Conservation (phyloP, 495 filamentous ascomycete species). For the Apiosordaria backusii region DNA sequence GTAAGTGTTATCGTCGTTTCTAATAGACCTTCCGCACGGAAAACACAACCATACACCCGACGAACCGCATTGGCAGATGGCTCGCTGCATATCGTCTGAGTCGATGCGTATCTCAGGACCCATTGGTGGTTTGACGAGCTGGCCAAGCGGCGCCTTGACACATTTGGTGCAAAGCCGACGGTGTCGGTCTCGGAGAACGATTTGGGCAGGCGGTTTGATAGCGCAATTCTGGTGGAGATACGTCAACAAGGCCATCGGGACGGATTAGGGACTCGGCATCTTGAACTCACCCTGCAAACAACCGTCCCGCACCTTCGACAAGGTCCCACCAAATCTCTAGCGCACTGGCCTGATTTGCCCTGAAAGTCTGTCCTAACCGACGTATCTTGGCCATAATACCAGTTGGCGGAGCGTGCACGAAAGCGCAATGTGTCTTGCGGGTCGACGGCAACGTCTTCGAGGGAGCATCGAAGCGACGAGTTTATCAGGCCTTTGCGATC, state of each 20-base stretch:
- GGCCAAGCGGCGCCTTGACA: slow-evolving; percentile 58
- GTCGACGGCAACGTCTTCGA: slow-evolving; percentile 54
- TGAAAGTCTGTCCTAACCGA: slow-evolving; percentile 33
- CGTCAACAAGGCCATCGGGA: neutral
- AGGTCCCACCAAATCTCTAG: slow-evolving; percentile 76
- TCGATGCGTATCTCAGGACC: slow-evolving; percentile 26
- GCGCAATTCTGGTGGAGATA: slow-evolving; percentile 68
- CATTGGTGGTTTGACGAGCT: slow-evolving; percentile 36
- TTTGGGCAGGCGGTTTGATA: slow-evolving; percentile 64
- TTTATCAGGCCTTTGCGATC: slow-evolving; percentile 67
- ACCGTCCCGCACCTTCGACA: slow-evolving; percentile 73
- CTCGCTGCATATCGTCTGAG: slow-evolving; percentile 48
- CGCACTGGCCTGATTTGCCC: slow-evolving; percentile 71
- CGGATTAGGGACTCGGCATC: neutral
- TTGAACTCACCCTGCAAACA: slow-evolving; percentile 67
- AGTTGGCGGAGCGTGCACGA: slow-evolving; percentile 48
- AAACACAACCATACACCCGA: slow-evolving; percentile 74
- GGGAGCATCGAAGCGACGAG: slow-evolving; percentile 73
- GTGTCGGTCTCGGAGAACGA: slow-evolving; percentile 62
- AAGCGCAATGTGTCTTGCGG: slow-evolving; percentile 48
- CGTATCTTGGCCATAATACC: slow-evolving; percentile 47
- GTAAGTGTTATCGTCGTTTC: slow-evolving; percentile 69
- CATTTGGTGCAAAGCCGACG: slow-evolving; percentile 76
- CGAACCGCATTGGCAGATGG: slow-evolving; percentile 64
- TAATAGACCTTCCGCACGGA: slow-evolving; percentile 67